Base-by-base conservation (phyloP, 345 rosid species). In the Durio zibethinus region DNA sequence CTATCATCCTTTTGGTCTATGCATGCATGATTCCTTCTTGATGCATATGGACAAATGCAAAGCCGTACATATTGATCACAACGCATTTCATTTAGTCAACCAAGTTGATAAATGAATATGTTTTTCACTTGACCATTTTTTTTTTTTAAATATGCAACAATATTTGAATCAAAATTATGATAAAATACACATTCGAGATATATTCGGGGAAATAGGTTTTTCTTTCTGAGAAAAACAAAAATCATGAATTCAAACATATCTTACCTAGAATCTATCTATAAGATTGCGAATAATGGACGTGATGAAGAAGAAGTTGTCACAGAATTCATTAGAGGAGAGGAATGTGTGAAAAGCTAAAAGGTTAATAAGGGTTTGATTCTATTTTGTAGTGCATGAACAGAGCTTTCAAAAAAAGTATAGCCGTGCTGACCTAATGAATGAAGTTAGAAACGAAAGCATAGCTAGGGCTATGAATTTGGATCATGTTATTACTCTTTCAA, bases 371-470 rank as follows among this genome's bases (percentile, higher is more conserved):
- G 16, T 27, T 18, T 52, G 62, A 57, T 57, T 57, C 62, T 10
- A 10, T 23, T 15, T 15, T 21, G 9, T 20, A 33, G 61, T 25
- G 61, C 18, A 50, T 6, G 61, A 72, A 16, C 45, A 5, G 10
- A 1, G 21, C 31, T 69, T 15, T 21, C 56, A 15, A 33, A 16
- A 0, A 35, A 47, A 69, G 36, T 33, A 23, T 69, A 12, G 40
- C 74, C 60, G 23, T 31, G 59, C 23, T 31, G 74, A 71, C 42
- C 63, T 29, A 47, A 33, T 25, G 74, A 47, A 50, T 71, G 57
- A 71, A 72, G 62, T 20, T 33, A 52, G 74, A 14, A 71, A 27
- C 25, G 15, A 40, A 15, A 61, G 66, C 38, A 38, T 1, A 45
- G 1, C 50, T 10, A 25, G 10, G 14, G 12, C 11, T 16, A 47